A percentile compares a stretch with the other conserved stretches of the same genome.
Conservation (phyloP, 176 grass and related monocot genomes). For the Hyparrhenia diplandra region DNA sequence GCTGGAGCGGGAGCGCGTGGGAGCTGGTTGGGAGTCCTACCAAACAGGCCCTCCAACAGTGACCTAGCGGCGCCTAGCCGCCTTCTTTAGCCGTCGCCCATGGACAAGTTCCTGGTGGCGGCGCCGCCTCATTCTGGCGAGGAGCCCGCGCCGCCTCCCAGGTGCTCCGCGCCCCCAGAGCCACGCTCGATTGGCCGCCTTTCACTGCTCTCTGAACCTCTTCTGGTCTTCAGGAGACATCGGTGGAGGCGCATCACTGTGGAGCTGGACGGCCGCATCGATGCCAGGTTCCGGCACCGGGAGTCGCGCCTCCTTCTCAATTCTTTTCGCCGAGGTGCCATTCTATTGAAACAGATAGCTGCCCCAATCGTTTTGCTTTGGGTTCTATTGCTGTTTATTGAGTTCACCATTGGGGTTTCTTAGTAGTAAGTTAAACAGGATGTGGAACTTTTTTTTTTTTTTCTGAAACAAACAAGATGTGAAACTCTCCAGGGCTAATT, state of each 20-base stretch:
- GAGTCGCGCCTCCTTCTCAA: slow-evolving; percentile 61
- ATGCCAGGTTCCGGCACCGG: slow-evolving; percentile 45
- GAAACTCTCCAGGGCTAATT: background rate
- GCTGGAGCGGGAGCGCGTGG: background rate
- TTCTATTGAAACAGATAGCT: background rate
- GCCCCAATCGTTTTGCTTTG: background rate
- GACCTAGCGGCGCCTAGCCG: background rate
- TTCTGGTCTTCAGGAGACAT: slow-evolving; percentile 9
- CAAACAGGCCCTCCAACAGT: background rate
- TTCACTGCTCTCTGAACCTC: background rate
- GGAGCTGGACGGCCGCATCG: slow-evolving; percentile 67
- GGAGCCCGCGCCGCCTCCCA: slow-evolving; percentile 15
- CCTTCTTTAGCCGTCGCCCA: slow-evolving; percentile 1
- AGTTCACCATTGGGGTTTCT: background rate
- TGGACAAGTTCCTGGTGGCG: slow-evolving; percentile 67
- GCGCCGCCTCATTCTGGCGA: slow-evolving; percentile 27
- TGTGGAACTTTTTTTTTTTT: too few species aligned
- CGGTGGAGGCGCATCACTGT: slow-evolving; percentile 54
- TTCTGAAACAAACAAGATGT: too few species aligned
- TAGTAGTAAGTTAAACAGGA: background rate
- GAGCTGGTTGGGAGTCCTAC: background rate
- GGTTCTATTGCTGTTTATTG: background rate
- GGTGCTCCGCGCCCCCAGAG: background rate
- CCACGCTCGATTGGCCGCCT: background rate
- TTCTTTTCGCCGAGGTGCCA: slow-evolving; percentile 57